Conservation (phyloP, 257 asterid species). For the Fraxinus pennsylvanica region DNA sequence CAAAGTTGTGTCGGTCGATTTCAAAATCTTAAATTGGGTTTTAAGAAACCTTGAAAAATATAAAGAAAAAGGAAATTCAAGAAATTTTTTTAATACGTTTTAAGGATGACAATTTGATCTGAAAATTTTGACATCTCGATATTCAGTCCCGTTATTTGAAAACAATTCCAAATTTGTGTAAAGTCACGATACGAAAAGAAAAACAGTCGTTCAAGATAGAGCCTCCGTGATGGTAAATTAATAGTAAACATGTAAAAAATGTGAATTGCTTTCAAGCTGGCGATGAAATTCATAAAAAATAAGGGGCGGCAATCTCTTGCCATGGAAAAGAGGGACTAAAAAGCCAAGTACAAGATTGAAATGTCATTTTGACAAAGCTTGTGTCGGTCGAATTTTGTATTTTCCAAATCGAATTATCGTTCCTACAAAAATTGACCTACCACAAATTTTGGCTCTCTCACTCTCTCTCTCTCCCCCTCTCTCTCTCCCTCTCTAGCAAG, state of each 20-base stretch:
- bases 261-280: not conserved
- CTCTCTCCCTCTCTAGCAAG: too few relatives aligned
- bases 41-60: not conserved
- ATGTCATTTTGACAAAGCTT: not conserved
- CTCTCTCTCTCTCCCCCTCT: too few relatives aligned
- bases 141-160: too few relatives aligned
- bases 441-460: not conserved
- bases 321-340: not conserved
- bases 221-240: not conserved
- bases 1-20: slow-evolving; percentile 49
- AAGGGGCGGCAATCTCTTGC: not conserved
- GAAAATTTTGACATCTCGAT: too few relatives aligned
- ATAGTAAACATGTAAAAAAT: not conserved
- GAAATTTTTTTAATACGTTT: too few relatives aligned
- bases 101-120: too few relatives aligned
- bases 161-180: too few relatives aligned
- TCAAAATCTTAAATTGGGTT: not conserved
- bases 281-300: not conserved
- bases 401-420: not conserved
- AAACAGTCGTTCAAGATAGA: too few relatives aligned
- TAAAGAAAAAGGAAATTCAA: not conserved
- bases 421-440: not conserved
- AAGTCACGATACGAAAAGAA: too few relatives aligned
- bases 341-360: not conserved
- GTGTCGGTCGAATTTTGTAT: not conserved